Conservation (phyloP, 805 yeast species). For the Candida bentonensis region DNA sequence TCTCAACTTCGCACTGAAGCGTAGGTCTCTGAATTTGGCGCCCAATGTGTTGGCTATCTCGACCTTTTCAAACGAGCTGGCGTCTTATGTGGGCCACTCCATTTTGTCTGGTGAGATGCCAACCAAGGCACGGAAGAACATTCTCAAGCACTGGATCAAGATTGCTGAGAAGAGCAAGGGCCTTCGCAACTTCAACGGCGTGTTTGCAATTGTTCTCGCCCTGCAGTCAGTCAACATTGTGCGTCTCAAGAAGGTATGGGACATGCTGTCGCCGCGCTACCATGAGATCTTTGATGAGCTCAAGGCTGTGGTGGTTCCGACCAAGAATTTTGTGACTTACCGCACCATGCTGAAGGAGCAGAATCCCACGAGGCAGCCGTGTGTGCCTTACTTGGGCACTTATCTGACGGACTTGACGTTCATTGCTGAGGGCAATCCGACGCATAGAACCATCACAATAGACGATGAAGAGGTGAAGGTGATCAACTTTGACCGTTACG, state of each 20-base stretch:
- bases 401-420: slow-evolving; percentile 23
- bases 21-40: slow-evolving; percentile 18
- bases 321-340: slow-evolving; percentile 22
- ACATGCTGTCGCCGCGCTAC: slow-evolving; percentile 16
- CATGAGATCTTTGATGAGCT: slow-evolving; percentile 14
- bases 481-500: slow-evolving; percentile 23
- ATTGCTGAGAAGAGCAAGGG: slow-evolving; percentile 20
- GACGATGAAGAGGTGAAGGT: slow-evolving; percentile 7
- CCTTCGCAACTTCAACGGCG: slow-evolving; percentile 20
- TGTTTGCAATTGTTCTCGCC: slow-evolving; percentile 20
- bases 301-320: slow-evolving; percentile 19
- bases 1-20: slow-evolving; percentile 19
- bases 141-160: slow-evolving; percentile 24
- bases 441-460: slow-evolving; percentile 6
- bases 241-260: slow-evolving; percentile 23
- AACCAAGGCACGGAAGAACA: slow-evolving; percentile 18
- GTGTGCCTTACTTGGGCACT: slow-evolving; percentile 24
- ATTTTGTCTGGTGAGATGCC: slow-evolving; percentile 16
- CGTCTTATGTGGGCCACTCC: slow-evolving; percentile 24
- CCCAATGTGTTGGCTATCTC: slow-evolving; percentile 20
- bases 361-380: slow-evolving; percentile 11
- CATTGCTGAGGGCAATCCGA: slow-evolving; percentile 24
- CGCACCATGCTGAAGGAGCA: slow-evolving; percentile 16
- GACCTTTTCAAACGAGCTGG: slow-evolving; percentile 19
- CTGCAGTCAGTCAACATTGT: slow-evolving; percentile 22